phyloP scores from a whole-genome alignment of 73 alveolate species.

The Paramecium sexaurelia region DNA sequence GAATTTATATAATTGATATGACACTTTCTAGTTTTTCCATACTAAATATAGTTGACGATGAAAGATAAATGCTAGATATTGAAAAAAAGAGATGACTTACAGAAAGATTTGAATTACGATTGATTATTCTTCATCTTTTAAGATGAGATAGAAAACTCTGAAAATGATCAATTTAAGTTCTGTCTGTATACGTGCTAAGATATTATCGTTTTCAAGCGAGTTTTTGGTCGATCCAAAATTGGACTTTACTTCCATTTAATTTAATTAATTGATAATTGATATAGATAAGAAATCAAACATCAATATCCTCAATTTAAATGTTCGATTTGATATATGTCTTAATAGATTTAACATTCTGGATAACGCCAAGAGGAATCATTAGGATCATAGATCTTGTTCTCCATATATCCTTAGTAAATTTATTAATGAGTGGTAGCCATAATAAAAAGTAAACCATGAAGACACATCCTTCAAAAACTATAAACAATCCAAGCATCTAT shows the following conservation, averaged over 20 bases:
- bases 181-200: neutral
- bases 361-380: constrained; percentile 64
- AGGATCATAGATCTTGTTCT: constrained; percentile 65
- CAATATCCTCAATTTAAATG: constrained; percentile 32
- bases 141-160: constrained; percentile 21
- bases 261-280: neutral
- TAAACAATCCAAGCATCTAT: constrained; percentile 41
- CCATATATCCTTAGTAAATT: constrained; percentile 62
- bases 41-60: neutral
- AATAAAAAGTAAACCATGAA: constrained; percentile 54
- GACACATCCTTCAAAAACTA: constrained; percentile 56
- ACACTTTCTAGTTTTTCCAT: neutral
- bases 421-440: constrained; percentile 57
- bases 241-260: constrained; percentile 2
- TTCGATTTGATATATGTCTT: constrained; percentile 37
- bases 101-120: neutral
- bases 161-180: neutral
- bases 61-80: neutral
- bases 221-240: constrained; percentile 21
- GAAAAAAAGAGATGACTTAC: neutral
- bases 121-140: constrained; percentile 52
- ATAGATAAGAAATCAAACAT: constrained; percentile 30
- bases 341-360: constrained; percentile 40
- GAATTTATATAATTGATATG: neutral
- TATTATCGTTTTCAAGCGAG: neutral